These are phyloP conservation scores for Acanthamoeba royreba DNA, from an alignment of 208 protist species.

Conservation along the genomic window DNA sequence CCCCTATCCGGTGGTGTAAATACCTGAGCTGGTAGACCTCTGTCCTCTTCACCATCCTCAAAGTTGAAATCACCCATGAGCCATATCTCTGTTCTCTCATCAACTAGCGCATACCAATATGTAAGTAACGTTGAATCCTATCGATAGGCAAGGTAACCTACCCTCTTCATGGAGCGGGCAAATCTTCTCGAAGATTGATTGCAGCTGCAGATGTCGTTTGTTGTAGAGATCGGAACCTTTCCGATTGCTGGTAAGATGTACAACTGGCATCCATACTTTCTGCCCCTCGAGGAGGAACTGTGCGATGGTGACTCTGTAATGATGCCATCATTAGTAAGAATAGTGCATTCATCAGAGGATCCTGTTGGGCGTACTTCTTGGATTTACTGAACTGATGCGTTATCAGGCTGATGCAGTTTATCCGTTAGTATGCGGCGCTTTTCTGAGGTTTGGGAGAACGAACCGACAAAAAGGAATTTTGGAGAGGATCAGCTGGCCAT, in stretches of 20 bases:
- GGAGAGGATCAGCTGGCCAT: constrained; percentile 5
- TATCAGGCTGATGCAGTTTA: not conserved
- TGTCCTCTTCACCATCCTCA: not conserved
- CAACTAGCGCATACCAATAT: not conserved
- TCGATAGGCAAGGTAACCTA: not conserved
- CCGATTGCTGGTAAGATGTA: not conserved
- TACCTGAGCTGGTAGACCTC: not conserved
- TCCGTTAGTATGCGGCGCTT: no score
- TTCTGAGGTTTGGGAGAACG: no score
- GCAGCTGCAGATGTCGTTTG: not conserved
- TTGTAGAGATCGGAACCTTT: not conserved
- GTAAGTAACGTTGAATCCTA: not conserved
- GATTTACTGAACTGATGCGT: not conserved
- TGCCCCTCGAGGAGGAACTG: not conserved
- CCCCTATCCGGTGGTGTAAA: not conserved
- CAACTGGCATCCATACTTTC: not conserved
- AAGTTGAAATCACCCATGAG: constrained; percentile 34
- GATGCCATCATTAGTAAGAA: not conserved
- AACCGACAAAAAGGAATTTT: not conserved
- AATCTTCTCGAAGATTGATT: not conserved
- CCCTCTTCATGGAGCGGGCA: not conserved
- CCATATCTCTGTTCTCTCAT: not conserved
- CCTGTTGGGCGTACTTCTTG: not conserved
- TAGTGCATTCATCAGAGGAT: not conserved
- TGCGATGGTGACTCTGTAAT: not conserved